A percentile compares a stretch with the other conserved stretches of the same genome.
Evolutionary conservation across 2,329 filamentous ascomycete genomes (phyloP).

Genomic region (Blastomyces emzantsi): DNA sequence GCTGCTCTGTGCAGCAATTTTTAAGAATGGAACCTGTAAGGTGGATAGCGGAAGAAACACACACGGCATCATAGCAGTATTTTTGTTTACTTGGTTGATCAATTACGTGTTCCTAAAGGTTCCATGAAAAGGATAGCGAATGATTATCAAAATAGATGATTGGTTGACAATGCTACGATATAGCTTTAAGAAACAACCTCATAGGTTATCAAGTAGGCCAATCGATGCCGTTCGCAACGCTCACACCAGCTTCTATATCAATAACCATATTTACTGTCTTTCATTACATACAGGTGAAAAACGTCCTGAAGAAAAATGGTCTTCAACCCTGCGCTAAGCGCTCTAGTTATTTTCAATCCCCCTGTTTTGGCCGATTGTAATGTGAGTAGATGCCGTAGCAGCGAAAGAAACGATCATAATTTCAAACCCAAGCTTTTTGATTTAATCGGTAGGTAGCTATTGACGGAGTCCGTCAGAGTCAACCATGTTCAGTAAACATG

Average conservation of each 20-base stretch:
- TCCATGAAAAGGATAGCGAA: neutral
- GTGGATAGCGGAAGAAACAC: neutral
- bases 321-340: slow-evolving; percentile 9
- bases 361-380: slow-evolving; percentile 20
- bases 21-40: neutral
- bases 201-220: neutral
- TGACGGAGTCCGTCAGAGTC: slow-evolving; percentile 25
- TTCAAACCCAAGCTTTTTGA: slow-evolving; percentile 26
- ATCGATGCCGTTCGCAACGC: neutral
- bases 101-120: neutral
- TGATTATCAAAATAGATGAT: no score
- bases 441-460: slow-evolving; percentile 22
- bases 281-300: slow-evolving; percentile 28
- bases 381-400: slow-evolving; percentile 22
- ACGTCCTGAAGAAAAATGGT: slow-evolving; percentile 20
- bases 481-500: slow-evolving; percentile 30
- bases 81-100: neutral
- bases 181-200: neutral
- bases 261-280: slow-evolving; percentile 24
- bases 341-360: slow-evolving; percentile 23
- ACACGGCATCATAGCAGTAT: neutral
- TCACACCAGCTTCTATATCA: slow-evolving; percentile 24
- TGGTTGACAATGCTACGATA: no score
- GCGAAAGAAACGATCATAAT: slow-evolving; percentile 29
- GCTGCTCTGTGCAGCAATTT: neutral